Evolutionary conservation across 306 rosid genomes (phyloP).

Genomic region (Lagenaria siceraria): DNA sequence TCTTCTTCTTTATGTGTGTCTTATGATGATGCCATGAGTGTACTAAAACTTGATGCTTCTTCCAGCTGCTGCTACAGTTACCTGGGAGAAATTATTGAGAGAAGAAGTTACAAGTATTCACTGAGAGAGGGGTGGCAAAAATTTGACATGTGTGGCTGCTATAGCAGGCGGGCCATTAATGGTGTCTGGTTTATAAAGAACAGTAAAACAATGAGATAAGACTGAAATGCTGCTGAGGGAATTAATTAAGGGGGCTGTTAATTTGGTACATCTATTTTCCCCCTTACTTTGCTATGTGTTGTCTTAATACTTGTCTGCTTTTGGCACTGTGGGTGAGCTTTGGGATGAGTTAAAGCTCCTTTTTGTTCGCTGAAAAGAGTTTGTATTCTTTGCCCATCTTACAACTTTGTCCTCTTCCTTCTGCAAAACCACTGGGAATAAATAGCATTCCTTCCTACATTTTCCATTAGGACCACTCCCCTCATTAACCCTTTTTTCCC

Average conservation of each 20-base stretch:
- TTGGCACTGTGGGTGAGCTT: slow-evolving; percentile 5
- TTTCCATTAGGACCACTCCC: slow-evolving; percentile 4
- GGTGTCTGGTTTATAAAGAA: slow-evolving; percentile 2
- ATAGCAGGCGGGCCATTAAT: not conserved
- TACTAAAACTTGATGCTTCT: not conserved
- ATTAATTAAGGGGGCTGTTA: slow-evolving; percentile 2
- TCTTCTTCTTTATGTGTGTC: not conserved
- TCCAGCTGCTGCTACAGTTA: not conserved
- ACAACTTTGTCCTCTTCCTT: slow-evolving; percentile 4
- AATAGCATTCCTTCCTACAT: not conserved
- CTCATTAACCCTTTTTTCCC: not conserved
- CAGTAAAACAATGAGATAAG: slow-evolving; percentile 6
- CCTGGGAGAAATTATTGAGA: not conserved
- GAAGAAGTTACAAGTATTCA: not conserved
- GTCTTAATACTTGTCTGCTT: slow-evolving; percentile 5
- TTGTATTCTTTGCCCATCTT: slow-evolving; percentile 8
- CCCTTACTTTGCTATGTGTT: slow-evolving; percentile 7
- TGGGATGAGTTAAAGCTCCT: slow-evolving; percentile 12
- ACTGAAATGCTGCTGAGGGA: slow-evolving; percentile 3
- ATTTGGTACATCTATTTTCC: not conserved
- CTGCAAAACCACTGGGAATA: slow-evolving; percentile 9
- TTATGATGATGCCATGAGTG: not conserved
- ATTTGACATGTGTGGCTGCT: slow-evolving; percentile 1
- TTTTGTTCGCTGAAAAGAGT: slow-evolving; percentile 10
- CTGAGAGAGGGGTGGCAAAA: not conserved